Evolutionary conservation across 2,329 filamentous ascomycete species (phyloP).

Genomic region (Alternaria sp.): DNA sequence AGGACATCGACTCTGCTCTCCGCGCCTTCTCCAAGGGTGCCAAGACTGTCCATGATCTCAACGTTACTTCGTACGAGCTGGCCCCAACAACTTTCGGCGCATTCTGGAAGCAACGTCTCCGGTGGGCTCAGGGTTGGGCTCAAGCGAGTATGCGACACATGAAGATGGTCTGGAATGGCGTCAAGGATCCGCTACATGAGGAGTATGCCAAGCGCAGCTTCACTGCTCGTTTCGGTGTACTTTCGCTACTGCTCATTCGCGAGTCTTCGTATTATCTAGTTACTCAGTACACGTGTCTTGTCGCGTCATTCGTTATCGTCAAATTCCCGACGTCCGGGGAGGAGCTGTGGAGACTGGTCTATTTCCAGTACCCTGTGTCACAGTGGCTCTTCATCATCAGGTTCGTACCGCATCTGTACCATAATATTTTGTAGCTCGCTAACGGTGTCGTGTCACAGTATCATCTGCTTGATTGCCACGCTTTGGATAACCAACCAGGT

Average conservation of each 20-base stretch:
- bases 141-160: slow-evolving; percentile 58
- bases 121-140: slow-evolving; percentile 62
- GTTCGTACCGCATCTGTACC: slow-evolving; percentile 39
- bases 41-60: slow-evolving; percentile 59
- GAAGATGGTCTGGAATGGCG: slow-evolving; percentile 55
- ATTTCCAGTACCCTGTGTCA: slow-evolving; percentile 60
- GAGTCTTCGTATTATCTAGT: slow-evolving; percentile 61
- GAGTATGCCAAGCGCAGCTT: slow-evolving; percentile 46
- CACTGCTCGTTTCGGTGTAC: slow-evolving; percentile 54
- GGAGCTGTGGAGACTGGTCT: slow-evolving; percentile 54
- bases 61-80: slow-evolving; percentile 60
- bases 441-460: slow-evolving; percentile 37
- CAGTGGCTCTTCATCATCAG: slow-evolving; percentile 59
- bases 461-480: slow-evolving; percentile 56
- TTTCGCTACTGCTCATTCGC: slow-evolving; percentile 58
- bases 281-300: slow-evolving; percentile 59
- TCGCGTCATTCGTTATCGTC: slow-evolving; percentile 57
- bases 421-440: slow-evolving; percentile 21
- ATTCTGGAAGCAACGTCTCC: slow-evolving; percentile 61
- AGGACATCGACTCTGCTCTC: slow-evolving; percentile 61
- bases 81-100: slow-evolving; percentile 56
- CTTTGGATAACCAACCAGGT: slow-evolving; percentile 58
- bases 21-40: slow-evolving; percentile 56
- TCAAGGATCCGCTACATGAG: slow-evolving; percentile 42
- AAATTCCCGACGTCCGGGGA: slow-evolving; percentile 54